Conservation (phyloP, 2,329 filamentous ascomycete genomes). For the Falciphora oryzae region DNA sequence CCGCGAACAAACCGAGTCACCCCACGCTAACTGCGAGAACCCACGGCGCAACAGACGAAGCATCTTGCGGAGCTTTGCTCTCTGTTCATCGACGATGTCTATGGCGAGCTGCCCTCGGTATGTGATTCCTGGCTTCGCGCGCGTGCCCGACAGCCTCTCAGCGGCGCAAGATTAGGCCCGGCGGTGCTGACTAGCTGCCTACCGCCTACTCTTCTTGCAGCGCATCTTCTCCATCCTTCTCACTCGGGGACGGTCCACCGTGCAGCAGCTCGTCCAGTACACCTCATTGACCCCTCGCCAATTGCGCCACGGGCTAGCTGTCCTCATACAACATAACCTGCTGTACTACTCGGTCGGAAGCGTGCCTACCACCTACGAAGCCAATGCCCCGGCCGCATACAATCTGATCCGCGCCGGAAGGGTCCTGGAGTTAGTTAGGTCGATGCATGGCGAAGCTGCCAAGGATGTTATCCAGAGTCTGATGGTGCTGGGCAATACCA, state of each 20-base stretch:
- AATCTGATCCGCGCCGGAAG: slow-evolving; percentile 75
- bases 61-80: slow-evolving; percentile 82
- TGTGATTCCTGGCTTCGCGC: slow-evolving; percentile 23
- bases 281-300: slow-evolving; percentile 70
- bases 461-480: slow-evolving; percentile 69
- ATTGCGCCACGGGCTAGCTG: slow-evolving; percentile 72
- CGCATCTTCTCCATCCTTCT: slow-evolving; percentile 78
- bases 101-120: slow-evolving; percentile 90
- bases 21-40: slow-evolving; percentile 19
- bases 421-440: slow-evolving; percentile 69
- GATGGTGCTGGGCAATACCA: slow-evolving; percentile 70
- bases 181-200: background rate
- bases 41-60: slow-evolving; percentile 48
- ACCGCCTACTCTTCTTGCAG: slow-evolving; percentile 38
- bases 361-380: slow-evolving; percentile 61
- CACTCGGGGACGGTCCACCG: slow-evolving; percentile 69
- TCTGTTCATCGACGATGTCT: slow-evolving; percentile 81
- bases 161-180: background rate
- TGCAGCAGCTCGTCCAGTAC: slow-evolving; percentile 62
- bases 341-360: slow-evolving; percentile 60
- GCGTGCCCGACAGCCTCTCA: background rate
- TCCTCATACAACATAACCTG: slow-evolving; percentile 84
- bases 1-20: background rate
- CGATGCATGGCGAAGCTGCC: slow-evolving; percentile 68
- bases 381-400: slow-evolving; percentile 75